phyloP scores from a whole-genome alignment of 2,329 filamentous ascomycete genomes.

The Allantophomopsis lycopodina region DNA sequence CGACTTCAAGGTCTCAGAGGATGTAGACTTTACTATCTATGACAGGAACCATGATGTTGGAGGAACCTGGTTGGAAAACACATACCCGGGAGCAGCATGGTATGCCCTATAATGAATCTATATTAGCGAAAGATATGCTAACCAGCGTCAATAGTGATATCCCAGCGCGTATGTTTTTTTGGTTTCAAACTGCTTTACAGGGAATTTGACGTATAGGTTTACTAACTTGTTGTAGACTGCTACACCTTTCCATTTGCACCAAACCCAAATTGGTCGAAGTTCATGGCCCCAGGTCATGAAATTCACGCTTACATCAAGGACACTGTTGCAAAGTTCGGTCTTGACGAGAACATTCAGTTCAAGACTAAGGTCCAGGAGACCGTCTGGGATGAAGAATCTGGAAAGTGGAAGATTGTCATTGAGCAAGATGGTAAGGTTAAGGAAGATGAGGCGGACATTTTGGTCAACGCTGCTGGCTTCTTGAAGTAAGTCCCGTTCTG shows the following conservation, averaged over 20 bases:
- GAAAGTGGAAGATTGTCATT: conserved; percentile 25
- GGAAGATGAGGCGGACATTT: conserved; percentile 10
- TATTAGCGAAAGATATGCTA: neutral
- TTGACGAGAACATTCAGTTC: conserved; percentile 40
- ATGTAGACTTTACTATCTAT: conserved; percentile 29
- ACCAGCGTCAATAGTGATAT: conserved; percentile 43
- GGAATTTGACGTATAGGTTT: too few species aligned
- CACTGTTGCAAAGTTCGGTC: conserved; percentile 34
- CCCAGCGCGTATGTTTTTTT: conserved; percentile 33
- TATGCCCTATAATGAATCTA: neutral
- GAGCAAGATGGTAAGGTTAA: conserved; percentile 16
- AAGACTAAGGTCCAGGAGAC: conserved; percentile 34
- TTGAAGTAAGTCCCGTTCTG: neutral
- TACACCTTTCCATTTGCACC: conserved; percentile 45
- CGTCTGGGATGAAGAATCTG: conserved; percentile 36
- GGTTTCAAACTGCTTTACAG: too few species aligned
- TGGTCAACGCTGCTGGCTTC: conserved; percentile 2
- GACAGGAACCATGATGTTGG: conserved; percentile 32
- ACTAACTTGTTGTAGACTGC: conserved; percentile 20
- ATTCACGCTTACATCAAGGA: conserved; percentile 37
- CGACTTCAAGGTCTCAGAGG: conserved; percentile 1
- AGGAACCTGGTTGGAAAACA: conserved; percentile 38
- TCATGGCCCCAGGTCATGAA: conserved; percentile 48
- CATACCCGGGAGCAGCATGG: conserved; percentile 10
- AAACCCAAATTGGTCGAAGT: conserved; percentile 43